Evolutionary conservation across 768 basidiomycete genomes (phyloP), one percentile per base, ranked within the genome.

Genomic region (Neoboletus magnificus): DNA sequence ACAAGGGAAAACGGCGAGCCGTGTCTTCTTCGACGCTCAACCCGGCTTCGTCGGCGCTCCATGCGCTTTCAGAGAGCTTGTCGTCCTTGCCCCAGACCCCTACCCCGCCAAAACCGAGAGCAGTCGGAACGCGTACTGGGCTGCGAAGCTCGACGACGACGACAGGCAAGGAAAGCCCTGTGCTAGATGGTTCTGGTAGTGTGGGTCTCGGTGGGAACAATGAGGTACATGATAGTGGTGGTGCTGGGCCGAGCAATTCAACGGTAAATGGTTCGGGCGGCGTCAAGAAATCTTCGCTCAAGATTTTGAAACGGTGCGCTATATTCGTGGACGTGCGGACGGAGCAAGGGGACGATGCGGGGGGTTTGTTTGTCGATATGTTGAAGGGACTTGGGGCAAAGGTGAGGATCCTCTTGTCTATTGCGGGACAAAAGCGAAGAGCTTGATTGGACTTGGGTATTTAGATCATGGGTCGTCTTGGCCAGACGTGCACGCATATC

Each of bases 301-400:
- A 79, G 48, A 77, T 88, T 35, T 74, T 95, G 56, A 83, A 85
- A 52, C 81, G 83, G 13, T 93, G 92, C 52, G 78, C 80, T 2
- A 84, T 93, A 10, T 94, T 91, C 62, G 92, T 95, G 46, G 93
- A 95, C 65, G 90, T 96, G 27, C 67, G 78, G 58, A 83, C 83
- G 13, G 80, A 79, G 33, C 84, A 86, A 55, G 91, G 89, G 0
- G 90, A 91, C 50, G 85, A 95, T 63, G 90, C 89, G 0, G 86
- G 89, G 0, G 80, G 80, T 25, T 71, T 93, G 62, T 95, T 95
- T 63, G 81, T 86, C 15, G 89, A 94, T 46, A 91, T 94, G 87
- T 70, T 95, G 60, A 81, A 81, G 60, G 78, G 79, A 30, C 73
- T 93, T 11, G 94, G 93, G 20, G 93, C 93, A 42, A 83, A 82